These are phyloP conservation scores for Saccharomyces uvarum DNA, from an alignment of 1,139 yeast species.

Conservation along the genomic window DNA sequence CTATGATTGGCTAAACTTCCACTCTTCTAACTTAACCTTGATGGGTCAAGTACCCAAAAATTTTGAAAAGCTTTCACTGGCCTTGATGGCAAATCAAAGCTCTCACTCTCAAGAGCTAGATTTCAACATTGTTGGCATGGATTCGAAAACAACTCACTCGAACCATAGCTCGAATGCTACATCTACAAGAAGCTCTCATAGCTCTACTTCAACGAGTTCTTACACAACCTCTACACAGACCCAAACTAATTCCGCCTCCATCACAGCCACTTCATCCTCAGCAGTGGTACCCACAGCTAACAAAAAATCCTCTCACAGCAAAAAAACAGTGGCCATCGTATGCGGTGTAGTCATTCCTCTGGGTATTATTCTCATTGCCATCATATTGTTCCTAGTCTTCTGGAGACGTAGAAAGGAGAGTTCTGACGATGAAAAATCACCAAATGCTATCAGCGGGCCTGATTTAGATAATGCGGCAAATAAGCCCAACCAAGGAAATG, in stretches of 20 bases:
- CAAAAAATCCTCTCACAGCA: constrained; percentile 27
- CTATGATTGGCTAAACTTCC: constrained; percentile 57
- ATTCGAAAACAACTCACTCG: constrained; percentile 22
- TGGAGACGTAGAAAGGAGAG: constrained; percentile 44
- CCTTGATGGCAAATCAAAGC: constrained; percentile 44
- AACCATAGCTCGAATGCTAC: constrained; percentile 3
- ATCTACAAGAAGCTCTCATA: constrained; percentile 4
- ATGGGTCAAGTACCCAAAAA: constrained; percentile 59
- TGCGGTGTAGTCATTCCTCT: constrained; percentile 82
- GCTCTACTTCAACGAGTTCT: constrained; percentile 17
- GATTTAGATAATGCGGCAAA: constrained; percentile 37
- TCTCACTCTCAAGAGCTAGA: constrained; percentile 39
- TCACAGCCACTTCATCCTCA: constrained; percentile 28
- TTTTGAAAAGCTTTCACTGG: constrained; percentile 42
- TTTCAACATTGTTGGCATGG: constrained; percentile 53
- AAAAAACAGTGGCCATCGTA: constrained; percentile 62
- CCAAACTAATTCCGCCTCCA: constrained; percentile 28
- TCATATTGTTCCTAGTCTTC: constrained; percentile 50
- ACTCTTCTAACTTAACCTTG: constrained; percentile 54
- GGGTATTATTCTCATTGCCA: constrained; percentile 41
- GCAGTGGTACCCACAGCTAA: constrained; percentile 22
- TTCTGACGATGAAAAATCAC: constrained; percentile 32
- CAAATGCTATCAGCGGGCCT: constrained; percentile 32
- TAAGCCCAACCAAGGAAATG: constrained; percentile 32
- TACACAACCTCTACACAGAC: constrained; percentile 27